Evolutionary conservation across 306 rosid genomes (phyloP).

Genomic region (Mucuna pruriens): DNA sequence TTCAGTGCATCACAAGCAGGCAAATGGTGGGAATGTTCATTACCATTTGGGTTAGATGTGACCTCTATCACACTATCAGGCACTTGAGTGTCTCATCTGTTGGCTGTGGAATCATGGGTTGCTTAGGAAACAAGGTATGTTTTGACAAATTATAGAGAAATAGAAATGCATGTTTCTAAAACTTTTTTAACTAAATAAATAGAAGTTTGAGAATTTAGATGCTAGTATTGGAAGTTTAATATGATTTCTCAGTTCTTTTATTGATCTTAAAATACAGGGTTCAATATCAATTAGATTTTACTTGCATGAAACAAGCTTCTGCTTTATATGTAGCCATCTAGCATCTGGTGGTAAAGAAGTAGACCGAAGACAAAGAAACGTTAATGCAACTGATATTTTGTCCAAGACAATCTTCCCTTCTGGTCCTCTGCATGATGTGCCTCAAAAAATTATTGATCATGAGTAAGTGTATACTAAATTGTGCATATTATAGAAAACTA

Average conservation of each 20-base stretch:
- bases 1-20: conserved; percentile 67
- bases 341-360: conserved; percentile 81
- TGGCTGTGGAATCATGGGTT: conserved; percentile 86
- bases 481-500: neutral
- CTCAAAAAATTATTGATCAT: conserved; percentile 72
- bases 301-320: conserved; percentile 80
- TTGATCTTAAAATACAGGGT: conserved; percentile 64
- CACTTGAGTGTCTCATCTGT: conserved; percentile 68
- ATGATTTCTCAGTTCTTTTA: conserved; percentile 7
- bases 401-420: conserved; percentile 70
- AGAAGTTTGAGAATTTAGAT: conserved; percentile 15
- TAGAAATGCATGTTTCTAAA: neutral
- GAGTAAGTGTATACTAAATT: conserved; percentile 56
- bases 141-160: neutral
- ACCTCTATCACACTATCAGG: conserved; percentile 52
- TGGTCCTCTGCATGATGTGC: conserved; percentile 59
- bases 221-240: neutral
- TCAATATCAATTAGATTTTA: conserved; percentile 82
- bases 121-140: conserved; percentile 81
- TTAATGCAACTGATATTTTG: conserved; percentile 62
- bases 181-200: neutral
- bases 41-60: conserved; percentile 70
- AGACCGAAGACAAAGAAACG: conserved; percentile 63
- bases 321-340: conserved; percentile 89
- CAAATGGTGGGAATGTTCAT: conserved; percentile 90